Evolutionary conservation across 805 yeast species (phyloP).

Genomic region (Candida golubevii): DNA sequence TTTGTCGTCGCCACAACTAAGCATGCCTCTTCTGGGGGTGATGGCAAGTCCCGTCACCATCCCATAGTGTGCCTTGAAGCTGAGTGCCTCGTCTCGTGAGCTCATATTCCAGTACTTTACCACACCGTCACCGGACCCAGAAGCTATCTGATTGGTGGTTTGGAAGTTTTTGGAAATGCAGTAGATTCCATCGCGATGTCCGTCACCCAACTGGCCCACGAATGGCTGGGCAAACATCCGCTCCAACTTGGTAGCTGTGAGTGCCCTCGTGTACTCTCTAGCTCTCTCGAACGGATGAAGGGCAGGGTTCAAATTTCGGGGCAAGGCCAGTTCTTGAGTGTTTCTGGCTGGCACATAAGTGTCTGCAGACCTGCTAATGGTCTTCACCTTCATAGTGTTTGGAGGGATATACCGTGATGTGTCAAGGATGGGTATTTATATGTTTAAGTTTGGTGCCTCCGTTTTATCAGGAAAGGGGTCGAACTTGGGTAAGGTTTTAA

Average conservation of each 20-base stretch:
- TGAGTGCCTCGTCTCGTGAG: slow-evolving; percentile 65
- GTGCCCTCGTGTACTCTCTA: slow-evolving; percentile 89
- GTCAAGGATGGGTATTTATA: no score
- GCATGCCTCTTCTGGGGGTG: slow-evolving; percentile 54
- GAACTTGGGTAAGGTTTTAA: no score
- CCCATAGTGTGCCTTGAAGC: slow-evolving; percentile 87
- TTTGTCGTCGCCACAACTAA: slow-evolving; percentile 90
- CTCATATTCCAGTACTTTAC: slow-evolving; percentile 92
- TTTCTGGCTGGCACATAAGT: slow-evolving; percentile 88
- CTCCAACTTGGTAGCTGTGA: slow-evolving; percentile 92
- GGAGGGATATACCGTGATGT: no score
- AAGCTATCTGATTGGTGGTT: slow-evolving; percentile 69
- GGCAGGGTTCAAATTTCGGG: slow-evolving; percentile 89
- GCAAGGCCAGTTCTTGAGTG: slow-evolving; percentile 80
- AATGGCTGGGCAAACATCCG: slow-evolving; percentile 98
- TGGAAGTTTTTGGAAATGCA: slow-evolving; percentile 74
- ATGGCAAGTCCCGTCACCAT: slow-evolving; percentile 79
- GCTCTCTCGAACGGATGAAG: slow-evolving; percentile 97
- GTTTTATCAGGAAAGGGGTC: no score
- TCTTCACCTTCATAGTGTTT: slow-evolving; percentile 67
- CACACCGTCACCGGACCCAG: slow-evolving; percentile 94
- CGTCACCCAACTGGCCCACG: slow-evolving; percentile 89
- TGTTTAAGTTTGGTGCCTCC: no score
- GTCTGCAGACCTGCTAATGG: slow-evolving; percentile 86
- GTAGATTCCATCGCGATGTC: slow-evolving; percentile 94